These are phyloP conservation scores for Rugosomyces carneus DNA, from an alignment of 1,284 basidiomycete species.

Conservation along the genomic window DNA sequence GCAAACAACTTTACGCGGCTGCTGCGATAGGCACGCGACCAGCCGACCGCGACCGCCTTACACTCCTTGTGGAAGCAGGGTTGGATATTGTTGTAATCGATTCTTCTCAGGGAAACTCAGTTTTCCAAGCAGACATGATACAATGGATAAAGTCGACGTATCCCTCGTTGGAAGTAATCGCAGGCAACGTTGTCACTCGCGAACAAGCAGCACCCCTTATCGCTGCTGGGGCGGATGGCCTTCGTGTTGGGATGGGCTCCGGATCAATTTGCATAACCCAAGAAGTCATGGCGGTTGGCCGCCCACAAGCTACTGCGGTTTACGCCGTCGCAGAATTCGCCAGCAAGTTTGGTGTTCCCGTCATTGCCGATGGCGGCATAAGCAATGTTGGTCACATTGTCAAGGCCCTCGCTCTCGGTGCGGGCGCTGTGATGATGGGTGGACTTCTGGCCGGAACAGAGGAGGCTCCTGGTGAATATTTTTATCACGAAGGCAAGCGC, in stretches of 20 bases:
- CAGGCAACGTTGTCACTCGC: conserved; percentile 96
- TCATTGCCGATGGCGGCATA: conserved; percentile 98
- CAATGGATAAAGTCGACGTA: conserved; percentile 87
- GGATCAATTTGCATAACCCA: conserved; percentile 99
- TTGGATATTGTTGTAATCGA: conserved; percentile 95
- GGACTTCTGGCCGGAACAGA: conserved; percentile 93
- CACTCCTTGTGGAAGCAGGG: conserved; percentile 87
- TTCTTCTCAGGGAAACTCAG: conserved; percentile 95
- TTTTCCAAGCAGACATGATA: conserved; percentile 95
- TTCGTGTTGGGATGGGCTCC: conserved; percentile 96
- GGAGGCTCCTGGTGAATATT: conserved; percentile 98
- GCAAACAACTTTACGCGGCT: conserved; percentile 95
- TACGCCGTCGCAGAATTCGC: conserved; percentile 94
- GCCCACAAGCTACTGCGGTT: conserved; percentile 96
- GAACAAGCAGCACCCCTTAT: conserved; percentile 96
- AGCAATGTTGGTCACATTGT: conserved; percentile 96
- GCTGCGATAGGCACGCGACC: conserved; percentile 96
- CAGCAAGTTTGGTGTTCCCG: conserved; percentile 89
- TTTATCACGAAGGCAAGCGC: conserved; percentile 97
- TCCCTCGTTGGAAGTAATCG: conserved; percentile 87
- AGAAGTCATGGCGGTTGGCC: conserved; percentile 99
- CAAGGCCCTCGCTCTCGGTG: conserved; percentile 92
- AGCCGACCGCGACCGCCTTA: conserved; percentile 82
- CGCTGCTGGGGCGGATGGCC: conserved; percentile 88
- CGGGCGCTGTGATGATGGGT: conserved; percentile 98